phyloP scores from a whole-genome alignment of 2,329 filamentous ascomycete genomes.

The Calonectria henricotiae region DNA sequence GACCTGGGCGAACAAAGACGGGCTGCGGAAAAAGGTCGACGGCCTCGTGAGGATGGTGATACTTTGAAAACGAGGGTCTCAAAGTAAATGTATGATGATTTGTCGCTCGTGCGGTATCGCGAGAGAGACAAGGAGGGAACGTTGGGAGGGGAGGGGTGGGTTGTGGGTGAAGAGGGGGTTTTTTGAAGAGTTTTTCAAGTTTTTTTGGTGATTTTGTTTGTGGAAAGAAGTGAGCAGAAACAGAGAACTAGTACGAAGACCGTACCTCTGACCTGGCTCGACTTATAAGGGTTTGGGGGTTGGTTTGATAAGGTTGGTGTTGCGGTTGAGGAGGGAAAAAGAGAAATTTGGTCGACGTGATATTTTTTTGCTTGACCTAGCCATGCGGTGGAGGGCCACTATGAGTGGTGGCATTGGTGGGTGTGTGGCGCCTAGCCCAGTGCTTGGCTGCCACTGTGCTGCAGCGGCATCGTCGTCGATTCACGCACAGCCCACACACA shows the following conservation, averaged over 20 bases:
- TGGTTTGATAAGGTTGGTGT: slow-evolving; percentile 67
- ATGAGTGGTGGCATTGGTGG: slow-evolving; percentile 38
- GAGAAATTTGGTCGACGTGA: slow-evolving; percentile 60
- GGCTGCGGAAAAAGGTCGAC: slow-evolving; percentile 37
- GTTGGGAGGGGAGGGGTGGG: slow-evolving; percentile 44
- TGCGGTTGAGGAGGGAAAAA: slow-evolving; percentile 63
- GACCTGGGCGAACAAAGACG: slow-evolving; percentile 52
- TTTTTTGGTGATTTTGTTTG: slow-evolving; percentile 74
- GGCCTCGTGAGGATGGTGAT: slow-evolving; percentile 45
- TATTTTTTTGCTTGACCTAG: slow-evolving; percentile 57
- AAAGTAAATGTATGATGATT: slow-evolving; percentile 42
- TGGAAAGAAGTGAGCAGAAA: slow-evolving; percentile 71
- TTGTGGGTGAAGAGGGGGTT: slow-evolving; percentile 66
- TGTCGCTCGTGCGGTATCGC: slow-evolving; percentile 54
- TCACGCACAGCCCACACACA: slow-evolving; percentile 28
- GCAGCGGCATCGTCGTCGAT: slow-evolving; percentile 11
- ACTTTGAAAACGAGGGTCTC: slow-evolving; percentile 49
- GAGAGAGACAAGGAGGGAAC: slow-evolving; percentile 52
- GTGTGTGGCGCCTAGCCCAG: slow-evolving; percentile 27
- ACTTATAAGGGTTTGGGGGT: slow-evolving; percentile 63
- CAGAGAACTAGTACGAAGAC: slow-evolving; percentile 74
- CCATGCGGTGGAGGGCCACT: slow-evolving; percentile 47
- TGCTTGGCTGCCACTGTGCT: slow-evolving; percentile 39
- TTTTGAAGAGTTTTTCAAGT: slow-evolving; percentile 73
- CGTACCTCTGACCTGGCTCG: slow-evolving; percentile 72